A percentile compares a stretch with the other conserved stretches of the same genome.
These are phyloP conservation scores for Heliocybe sulcata DNA, from an alignment of 1,284 basidiomycete genomes.

Conservation along the genomic window DNA sequence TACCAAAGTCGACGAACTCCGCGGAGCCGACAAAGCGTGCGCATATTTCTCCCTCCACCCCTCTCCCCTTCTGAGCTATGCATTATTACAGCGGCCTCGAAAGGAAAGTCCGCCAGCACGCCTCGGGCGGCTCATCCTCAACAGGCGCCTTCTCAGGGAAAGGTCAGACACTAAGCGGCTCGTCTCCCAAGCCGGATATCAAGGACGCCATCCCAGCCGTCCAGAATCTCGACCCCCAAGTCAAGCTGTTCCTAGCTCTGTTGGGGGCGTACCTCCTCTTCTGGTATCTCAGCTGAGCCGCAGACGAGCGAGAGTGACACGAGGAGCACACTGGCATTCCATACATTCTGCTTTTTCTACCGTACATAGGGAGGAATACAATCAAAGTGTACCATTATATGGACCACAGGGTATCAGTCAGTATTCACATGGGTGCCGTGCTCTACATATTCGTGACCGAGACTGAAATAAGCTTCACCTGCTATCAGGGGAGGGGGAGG, in stretches of 20 bases:
- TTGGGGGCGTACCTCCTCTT: constrained; percentile 58
- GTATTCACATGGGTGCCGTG: background rate
- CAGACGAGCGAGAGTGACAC: background rate
- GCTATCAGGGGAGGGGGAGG: background rate
- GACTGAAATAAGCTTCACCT: background rate
- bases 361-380: background rate
- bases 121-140: constrained; percentile 23
- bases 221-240: constrained; percentile 52
- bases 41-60: constrained; percentile 14
- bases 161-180: constrained; percentile 62
- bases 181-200: constrained; percentile 23
- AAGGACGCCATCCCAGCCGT: constrained; percentile 27
- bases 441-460: background rate
- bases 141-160: constrained; percentile 53
- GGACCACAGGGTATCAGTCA: background rate
- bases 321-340: too few species aligned
- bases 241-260: constrained; percentile 55
- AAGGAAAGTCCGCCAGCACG: constrained; percentile 43
- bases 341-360: background rate
- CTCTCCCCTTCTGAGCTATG: background rate
- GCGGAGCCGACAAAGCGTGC: constrained; percentile 60
- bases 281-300: constrained; percentile 37
- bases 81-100: constrained; percentile 44
- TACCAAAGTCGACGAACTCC: constrained; percentile 58
- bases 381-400: background rate